Base-by-base conservation (phyloP, 352 stramenopile genomes). In the Elongisporangium anandrum region DNA sequence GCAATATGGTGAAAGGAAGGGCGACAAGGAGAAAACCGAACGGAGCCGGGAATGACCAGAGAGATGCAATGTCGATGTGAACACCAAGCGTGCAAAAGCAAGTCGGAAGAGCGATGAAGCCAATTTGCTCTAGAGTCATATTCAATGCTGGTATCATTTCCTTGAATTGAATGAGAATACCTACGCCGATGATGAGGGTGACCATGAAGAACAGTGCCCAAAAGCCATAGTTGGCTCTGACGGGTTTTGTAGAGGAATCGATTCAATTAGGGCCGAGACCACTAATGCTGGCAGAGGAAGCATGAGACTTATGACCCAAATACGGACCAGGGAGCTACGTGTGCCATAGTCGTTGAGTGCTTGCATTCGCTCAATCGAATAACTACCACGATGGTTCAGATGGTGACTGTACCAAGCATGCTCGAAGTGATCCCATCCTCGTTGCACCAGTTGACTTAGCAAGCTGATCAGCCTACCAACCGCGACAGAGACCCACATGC, bases 321-420 rank as follows among this genome's bases (percentile, higher is more conserved):
- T 63, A 0, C 63, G 66, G 20, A 23, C 19, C 4, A 56, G 53
- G 0, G 63, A 69, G 20, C 59, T 57, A 2, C 48, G 54, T 20
- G 54, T 51, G 41, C 64, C 70, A 45, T 74, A 74, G 19, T 77
- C 60, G 22, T 74, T 57, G 2, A 75, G 57, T 5, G 58, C 63
- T 2, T 66, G 21, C 63, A 75, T 71, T 0, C 66, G 59, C 50
- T 72, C 67, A 5, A 74, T 60, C 17, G 66, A 77, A 48, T 72
- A 77, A 12, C 61, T 64, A 29, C 66, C 66, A 20, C 67, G 70
- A 16, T 69, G 63, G 53, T 56, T 73, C 2, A 77, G 63, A 61
- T 72, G 60, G 1, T 72, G 21, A 4, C 52, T 20, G 20, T 75
- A 60, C 64, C 67, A 75, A 9, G 23, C 23, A 6, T 49, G 19